Evolutionary conservation across 352 stramenopile genomes (phyloP).

Genomic region (Phytophthora syringae): DNA sequence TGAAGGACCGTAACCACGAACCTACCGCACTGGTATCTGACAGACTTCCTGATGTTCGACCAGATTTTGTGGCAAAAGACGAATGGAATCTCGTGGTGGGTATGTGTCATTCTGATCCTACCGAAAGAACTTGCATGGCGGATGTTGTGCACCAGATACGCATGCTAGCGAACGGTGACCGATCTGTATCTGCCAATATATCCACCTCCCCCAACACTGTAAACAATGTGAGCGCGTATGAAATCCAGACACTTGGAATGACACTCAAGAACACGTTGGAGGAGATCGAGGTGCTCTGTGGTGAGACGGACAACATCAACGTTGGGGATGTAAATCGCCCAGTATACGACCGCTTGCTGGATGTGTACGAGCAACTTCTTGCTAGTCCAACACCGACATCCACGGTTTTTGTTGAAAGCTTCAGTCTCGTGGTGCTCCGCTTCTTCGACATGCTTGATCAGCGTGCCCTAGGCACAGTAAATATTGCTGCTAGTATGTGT

Average conservation of each 20-base stretch:
- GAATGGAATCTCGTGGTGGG: constrained; percentile 16
- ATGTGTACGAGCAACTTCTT: constrained; percentile 19
- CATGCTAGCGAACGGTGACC: constrained; percentile 1
- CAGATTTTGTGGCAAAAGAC: constrained; percentile 6
- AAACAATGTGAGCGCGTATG: constrained; percentile 12
- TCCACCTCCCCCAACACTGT: not conserved
- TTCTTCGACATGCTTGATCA: constrained; percentile 22
- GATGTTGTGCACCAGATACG: constrained; percentile 16
- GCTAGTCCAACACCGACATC: not conserved
- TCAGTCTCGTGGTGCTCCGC: constrained; percentile 18
- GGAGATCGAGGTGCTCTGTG: constrained; percentile 14
- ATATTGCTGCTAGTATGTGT: constrained; percentile 8
- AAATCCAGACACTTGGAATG: constrained; percentile 23
- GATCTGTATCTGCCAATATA: not conserved
- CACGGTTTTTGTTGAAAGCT: constrained; percentile 8
- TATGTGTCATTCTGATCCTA: constrained; percentile 15
- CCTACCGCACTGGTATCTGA: not conserved
- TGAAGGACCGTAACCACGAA: constrained; percentile 2
- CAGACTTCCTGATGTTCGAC: constrained; percentile 2
- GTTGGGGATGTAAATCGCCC: constrained; percentile 12
- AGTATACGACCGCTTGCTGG: constrained; percentile 15
- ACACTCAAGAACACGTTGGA: constrained; percentile 15
- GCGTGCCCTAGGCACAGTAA: not conserved
- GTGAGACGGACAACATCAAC: not conserved
- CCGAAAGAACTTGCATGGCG: constrained; percentile 3